Base-by-base conservation (phyloP, 1,139 yeast genomes). In the Kodamaea sp. region DNA sequence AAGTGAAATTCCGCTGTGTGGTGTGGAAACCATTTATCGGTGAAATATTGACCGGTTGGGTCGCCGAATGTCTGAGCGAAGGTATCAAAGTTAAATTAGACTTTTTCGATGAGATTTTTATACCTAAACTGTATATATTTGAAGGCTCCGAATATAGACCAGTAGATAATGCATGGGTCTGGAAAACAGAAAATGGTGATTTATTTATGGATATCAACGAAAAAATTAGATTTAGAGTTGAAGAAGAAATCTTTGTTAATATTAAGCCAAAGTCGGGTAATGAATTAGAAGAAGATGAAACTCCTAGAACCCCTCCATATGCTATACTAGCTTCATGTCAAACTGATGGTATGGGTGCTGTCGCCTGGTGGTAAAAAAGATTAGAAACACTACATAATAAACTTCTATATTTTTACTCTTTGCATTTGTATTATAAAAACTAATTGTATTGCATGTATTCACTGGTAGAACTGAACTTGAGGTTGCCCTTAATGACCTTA, bases 371-470 rank as follows among this genome's bases (percentile, higher is more conserved):
- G 98, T 94, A 85, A 54, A 79, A 53, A 54, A 15, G 4, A 31
- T 29, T 3, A 10, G 11, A 12, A 5, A 15, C 20, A 15, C 20
- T 15, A 15, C 20, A 15, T 15, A 15, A 15, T 15, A 15, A 15
- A 15, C 20, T 15, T 15, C 20, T 15, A 15, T 15, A 15, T 15
- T 15, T 15, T 15, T 15, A 15, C 20, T 15, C 4, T 15, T 15
- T 15, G 20, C 20, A 15, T 15, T 15, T 15, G 20, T 15, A 15
- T 15, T 15, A 15, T 15, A 15, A 15, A 15, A 15, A 15, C 49
- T 56, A 88, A 63, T 90, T 90, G 63, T 90, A 90, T 76, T 90
- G 97, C 97, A 92, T 92, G 70, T 92, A 92, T 71, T 92, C 88
- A 53, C 96, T 85, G 30, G 98, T 92, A 37, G 96, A 85, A 67